Evolutionary conservation across 2,329 filamentous ascomycete species (phyloP).

Genomic region (Coniochaeta sp.): DNA sequence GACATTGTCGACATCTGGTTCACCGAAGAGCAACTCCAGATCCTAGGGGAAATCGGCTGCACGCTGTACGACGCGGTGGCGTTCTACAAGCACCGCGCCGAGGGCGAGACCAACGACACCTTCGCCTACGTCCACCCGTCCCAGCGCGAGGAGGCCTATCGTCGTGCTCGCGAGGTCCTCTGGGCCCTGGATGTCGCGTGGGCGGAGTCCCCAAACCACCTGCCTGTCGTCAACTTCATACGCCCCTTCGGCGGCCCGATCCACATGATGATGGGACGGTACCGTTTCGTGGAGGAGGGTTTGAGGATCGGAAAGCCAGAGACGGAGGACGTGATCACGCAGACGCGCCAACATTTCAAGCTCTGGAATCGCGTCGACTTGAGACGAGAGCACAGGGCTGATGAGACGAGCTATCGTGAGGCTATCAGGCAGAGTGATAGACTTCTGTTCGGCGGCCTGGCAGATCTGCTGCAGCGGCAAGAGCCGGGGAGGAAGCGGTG

Average conservation of each 20-base stretch:
- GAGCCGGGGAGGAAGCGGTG: conserved; percentile 1
- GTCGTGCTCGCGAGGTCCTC: conserved; percentile 18
- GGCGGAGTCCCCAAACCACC: conserved; percentile 6
- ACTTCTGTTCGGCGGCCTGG: conserved; percentile 1
- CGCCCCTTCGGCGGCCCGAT: conserved; percentile 22
- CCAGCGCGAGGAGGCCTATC: conserved; percentile 15
- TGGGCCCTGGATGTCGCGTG: conserved; percentile 22
- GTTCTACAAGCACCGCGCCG: conserved; percentile 24
- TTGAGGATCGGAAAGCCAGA: conserved; percentile 19
- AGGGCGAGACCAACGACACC: conserved; percentile 24
- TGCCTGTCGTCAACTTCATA: conserved; percentile 13
- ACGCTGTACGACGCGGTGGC: conserved; percentile 22
- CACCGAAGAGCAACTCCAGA: conserved; percentile 12
- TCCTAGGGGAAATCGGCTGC: conserved; percentile 17
- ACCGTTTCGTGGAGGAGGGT: conserved; percentile 24
- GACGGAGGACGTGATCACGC: conserved; percentile 13
- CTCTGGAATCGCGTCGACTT: conserved; percentile 19
- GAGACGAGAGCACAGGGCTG: neutral
- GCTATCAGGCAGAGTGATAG: neutral
- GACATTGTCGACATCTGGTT: conserved; percentile 18
- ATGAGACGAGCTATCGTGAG: neutral
- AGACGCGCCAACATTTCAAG: conserved; percentile 19
- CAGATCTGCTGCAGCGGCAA: conserved; percentile 5
- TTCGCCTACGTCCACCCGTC: conserved; percentile 19
- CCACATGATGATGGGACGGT: conserved; percentile 25